phyloP scores from a whole-genome alignment of 345 rosid species.

The Atalantia buxifolia region DNA sequence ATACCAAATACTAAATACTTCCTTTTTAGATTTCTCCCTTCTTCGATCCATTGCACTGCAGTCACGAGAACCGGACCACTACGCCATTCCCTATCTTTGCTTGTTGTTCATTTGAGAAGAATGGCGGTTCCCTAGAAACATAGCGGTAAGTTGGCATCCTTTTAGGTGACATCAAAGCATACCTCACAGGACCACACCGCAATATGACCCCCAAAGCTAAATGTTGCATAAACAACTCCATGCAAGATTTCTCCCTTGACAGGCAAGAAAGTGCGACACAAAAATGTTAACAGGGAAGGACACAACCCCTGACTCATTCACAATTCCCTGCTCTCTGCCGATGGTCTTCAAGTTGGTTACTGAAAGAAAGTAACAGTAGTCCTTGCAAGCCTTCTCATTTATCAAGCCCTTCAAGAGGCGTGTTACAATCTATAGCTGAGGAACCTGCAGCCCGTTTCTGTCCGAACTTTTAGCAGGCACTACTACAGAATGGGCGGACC shows the following conservation, averaged over 20 bases:
- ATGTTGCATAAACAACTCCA: slow-evolving; percentile 18
- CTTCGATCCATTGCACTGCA: slow-evolving; percentile 27
- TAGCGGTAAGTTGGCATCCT: slow-evolving; percentile 28
- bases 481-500: no score
- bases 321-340: neutral
- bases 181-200: neutral
- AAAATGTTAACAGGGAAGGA: slow-evolving; percentile 16
- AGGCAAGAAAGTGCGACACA: slow-evolving; percentile 32
- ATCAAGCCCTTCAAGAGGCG: slow-evolving; percentile 20
- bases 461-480: no score
- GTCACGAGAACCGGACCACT: slow-evolving; percentile 30
- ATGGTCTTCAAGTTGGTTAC: slow-evolving; percentile 31
- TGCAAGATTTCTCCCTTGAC: slow-evolving; percentile 25
- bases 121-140: slow-evolving; percentile 15
- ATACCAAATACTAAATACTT: slow-evolving; percentile 8
- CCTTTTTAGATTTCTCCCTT: neutral
- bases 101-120: slow-evolving; percentile 20
- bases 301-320: slow-evolving; percentile 5
- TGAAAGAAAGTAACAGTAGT: slow-evolving; percentile 30
- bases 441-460: no score
- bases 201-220: slow-evolving; percentile 15
- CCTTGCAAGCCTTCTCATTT: slow-evolving; percentile 25
- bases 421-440: neutral
- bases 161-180: no score
- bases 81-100: slow-evolving; percentile 25